phyloP scores from a whole-genome alignment of 1,284 basidiomycete genomes.

The Ceratobasidium theobromae region DNA sequence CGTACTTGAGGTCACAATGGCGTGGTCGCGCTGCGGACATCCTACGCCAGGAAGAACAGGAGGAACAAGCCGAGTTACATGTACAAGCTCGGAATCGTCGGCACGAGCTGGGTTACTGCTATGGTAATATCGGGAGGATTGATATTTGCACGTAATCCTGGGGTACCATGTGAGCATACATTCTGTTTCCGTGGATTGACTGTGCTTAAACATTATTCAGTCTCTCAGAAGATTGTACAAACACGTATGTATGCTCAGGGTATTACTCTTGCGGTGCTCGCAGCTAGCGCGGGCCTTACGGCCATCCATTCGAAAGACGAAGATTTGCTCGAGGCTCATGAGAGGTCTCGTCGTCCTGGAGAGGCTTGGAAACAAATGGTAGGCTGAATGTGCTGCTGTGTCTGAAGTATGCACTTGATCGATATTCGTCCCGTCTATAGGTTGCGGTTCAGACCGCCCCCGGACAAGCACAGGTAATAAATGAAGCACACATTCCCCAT shows the following conservation, averaged over 20 bases:
- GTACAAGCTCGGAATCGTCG: conserved; percentile 12
- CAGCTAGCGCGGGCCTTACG: conserved; percentile 17
- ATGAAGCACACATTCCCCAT: too few species aligned
- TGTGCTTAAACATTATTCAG: neutral
- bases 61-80: neutral
- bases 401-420: neutral
- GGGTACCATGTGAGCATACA: neutral
- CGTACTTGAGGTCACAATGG: conserved; percentile 19
- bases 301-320: conserved; percentile 41
- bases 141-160: conserved; percentile 7
- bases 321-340: conserved; percentile 58
- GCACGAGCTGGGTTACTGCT: conserved; percentile 17
- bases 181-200: neutral
- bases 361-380: conserved; percentile 26
- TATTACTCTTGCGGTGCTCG: neutral
- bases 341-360: conserved; percentile 39
- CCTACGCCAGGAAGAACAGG: conserved; percentile 6
- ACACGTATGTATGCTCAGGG: conserved; percentile 29
- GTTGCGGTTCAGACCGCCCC: neutral
- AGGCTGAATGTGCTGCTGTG: neutral
- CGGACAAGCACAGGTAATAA: too few species aligned
- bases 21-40: conserved; percentile 7
- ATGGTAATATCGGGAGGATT: conserved; percentile 16
- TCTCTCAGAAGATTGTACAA: conserved; percentile 21
- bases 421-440: neutral